Evolutionary conservation across 2,329 filamentous ascomycete species (phyloP), one percentile per base, ranked within the genome.

Genomic region (Paraphaeosphaeria sporulosa): DNA sequence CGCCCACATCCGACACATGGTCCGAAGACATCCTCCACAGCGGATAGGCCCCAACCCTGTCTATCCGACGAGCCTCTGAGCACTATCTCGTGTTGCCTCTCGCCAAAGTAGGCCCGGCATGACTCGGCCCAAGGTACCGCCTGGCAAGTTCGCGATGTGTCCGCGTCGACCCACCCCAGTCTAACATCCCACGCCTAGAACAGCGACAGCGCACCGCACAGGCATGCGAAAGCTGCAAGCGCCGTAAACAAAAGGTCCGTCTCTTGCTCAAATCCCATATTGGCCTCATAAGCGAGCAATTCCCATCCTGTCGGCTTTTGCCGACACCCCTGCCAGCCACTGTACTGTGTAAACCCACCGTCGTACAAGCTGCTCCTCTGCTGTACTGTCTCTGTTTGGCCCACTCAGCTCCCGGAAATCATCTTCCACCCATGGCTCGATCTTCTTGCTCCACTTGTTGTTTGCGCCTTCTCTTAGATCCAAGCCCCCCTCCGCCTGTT

Each of bases 241-340:
- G 83, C 61, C 83, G 87, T 63, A 90, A 90, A 74, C 87, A 90
- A 78, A 90, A 89, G 82, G 88, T 87, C 71, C 81, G 84, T 68
- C 38, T 51, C 8, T 19, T 63, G 49, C 58, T 61, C 57, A 50
- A 49, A 10, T 42, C 53, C 32, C 44, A 21, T 19, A 47, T 40
- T 25, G 48, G 30, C 32, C 4, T 23, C 46, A 15, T 30, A 30
- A 25, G 36, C 44, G 43, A 47, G 44, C 40, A 34, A 17, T 25
- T 17, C 32, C 48, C 12, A 17, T 25, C 19, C 21, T 15, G 19
- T 51, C 48, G 32, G 44, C 44, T 47, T 34, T 36, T 36, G 30
- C 47, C 47, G 19, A 34, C n/a, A 38, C 38, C 48, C 34, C 34
- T 40, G 34, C n/a, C 27, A 17, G 4, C n/a, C 47, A 17, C 47